Conservation (phyloP, 2,329 filamentous ascomycete species). For the Alternaria sp. region DNA sequence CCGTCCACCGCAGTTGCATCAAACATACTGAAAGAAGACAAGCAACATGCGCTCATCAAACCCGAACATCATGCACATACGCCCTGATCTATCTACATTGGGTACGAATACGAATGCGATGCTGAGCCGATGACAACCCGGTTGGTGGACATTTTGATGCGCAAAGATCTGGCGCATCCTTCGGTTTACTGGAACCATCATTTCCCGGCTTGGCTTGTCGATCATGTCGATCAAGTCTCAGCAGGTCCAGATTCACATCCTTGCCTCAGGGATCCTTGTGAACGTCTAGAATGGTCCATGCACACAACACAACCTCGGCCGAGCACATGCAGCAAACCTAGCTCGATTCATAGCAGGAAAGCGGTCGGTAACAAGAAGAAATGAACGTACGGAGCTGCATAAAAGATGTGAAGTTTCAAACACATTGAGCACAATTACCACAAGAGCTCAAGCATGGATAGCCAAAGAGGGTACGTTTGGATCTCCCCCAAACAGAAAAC, state of each 20-base stretch:
- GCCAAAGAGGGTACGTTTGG: not conserved
- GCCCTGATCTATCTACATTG: not conserved
- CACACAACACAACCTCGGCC: not conserved
- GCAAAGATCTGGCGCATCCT: not conserved
- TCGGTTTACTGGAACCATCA: not conserved
- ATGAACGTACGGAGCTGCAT: not conserved
- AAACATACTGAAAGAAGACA: slow-evolving; percentile 36
- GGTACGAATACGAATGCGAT: not conserved
- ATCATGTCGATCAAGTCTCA: slow-evolving; percentile 19
- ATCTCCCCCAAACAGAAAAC: not conserved
- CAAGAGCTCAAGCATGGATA: not conserved
- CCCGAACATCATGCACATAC: not conserved
- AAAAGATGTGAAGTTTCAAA: not conserved
- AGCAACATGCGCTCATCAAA: not conserved
- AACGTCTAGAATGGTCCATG: not conserved
- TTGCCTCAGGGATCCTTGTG: not conserved
- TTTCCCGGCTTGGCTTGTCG: slow-evolving; percentile 5
- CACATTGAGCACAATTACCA: not conserved
- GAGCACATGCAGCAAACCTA: not conserved
- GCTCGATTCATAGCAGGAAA: not conserved
- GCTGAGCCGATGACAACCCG: not conserved
- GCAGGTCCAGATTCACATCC: not conserved
- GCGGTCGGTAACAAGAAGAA: not conserved
- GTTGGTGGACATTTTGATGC: not conserved
- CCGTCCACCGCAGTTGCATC: slow-evolving; percentile 40